Evolutionary conservation across 1,284 basidiomycete species (phyloP).

Genomic region (Rhodofomes roseus): DNA sequence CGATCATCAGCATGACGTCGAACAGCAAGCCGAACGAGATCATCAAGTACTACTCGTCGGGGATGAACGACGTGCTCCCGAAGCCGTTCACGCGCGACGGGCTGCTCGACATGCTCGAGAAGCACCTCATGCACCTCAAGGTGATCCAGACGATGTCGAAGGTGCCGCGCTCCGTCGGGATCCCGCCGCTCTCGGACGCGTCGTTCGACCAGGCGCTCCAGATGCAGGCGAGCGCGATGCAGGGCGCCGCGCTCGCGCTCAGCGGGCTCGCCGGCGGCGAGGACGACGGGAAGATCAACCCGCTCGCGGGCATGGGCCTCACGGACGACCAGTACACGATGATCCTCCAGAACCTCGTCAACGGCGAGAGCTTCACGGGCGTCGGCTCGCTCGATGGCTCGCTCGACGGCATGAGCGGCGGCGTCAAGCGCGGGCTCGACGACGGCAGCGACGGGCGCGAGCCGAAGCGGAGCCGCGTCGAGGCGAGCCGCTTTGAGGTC

Average conservation of each 20-base stretch:
- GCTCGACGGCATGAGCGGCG: constrained; percentile 13
- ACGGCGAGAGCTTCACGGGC: constrained; percentile 49
- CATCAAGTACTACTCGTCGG: constrained; percentile 87
- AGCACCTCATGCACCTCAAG: constrained; percentile 92
- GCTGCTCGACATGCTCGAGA: constrained; percentile 91
- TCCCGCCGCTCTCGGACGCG: constrained; percentile 65
- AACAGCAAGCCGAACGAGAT: constrained; percentile 91
- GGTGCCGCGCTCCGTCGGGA: constrained; percentile 68
- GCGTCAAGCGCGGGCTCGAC: constrained; percentile 39
- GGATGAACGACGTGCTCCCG: constrained; percentile 97
- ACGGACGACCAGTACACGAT: constrained; percentile 72
- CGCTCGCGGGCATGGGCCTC: constrained; percentile 70
- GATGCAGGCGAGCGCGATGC: constrained; percentile 19
- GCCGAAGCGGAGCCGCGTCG: constrained; percentile 66
- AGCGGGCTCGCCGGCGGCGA: constrained; percentile 27
- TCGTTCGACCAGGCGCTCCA: constrained; percentile 55
- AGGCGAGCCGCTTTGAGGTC: constrained; percentile 66
- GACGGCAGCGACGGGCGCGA: constrained; percentile 47
- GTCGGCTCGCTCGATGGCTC: constrained; percentile 30
- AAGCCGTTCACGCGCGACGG: constrained; percentile 96
- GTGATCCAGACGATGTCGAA: constrained; percentile 81
- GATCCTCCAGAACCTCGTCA: constrained; percentile 64
- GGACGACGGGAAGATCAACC: constrained; percentile 60
- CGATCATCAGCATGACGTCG: constrained; percentile 96
- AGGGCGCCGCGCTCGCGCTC: constrained; percentile 9